These are phyloP conservation scores for Trametes pubescens DNA, from an alignment of 1,284 basidiomycete species.

Conservation along the genomic window DNA sequence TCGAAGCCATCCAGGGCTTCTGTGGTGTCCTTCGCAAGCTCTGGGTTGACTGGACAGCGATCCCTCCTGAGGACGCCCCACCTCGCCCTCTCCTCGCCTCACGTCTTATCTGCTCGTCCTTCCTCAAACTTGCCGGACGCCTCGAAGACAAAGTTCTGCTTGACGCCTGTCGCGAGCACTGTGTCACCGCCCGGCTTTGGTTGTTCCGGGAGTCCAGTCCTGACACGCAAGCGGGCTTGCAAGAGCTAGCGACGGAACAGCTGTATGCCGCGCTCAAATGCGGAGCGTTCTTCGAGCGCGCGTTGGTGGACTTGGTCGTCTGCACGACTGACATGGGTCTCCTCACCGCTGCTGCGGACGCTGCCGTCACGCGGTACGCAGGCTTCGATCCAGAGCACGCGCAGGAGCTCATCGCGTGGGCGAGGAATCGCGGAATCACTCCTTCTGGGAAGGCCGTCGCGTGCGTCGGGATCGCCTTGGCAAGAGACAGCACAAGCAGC, in stretches of 20 bases:
- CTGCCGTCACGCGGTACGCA: slow-evolving; percentile 18
- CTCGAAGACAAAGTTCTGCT: slow-evolving; percentile 49
- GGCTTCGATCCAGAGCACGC: slow-evolving; percentile 27
- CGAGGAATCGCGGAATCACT: slow-evolving; percentile 21
- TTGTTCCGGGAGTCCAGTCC: neutral
- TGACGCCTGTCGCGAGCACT: slow-evolving; percentile 39
- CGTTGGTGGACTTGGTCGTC: slow-evolving; percentile 28
- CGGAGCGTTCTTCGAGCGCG: slow-evolving; percentile 29
- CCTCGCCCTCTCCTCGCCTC: slow-evolving; percentile 39
- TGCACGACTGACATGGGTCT: slow-evolving; percentile 14
- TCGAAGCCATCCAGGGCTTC: slow-evolving; percentile 31
- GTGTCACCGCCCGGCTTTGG: slow-evolving; percentile 19
- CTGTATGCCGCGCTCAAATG: slow-evolving; percentile 28
- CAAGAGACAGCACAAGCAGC: slow-evolving; percentile 18
- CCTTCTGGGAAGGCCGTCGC: slow-evolving; percentile 17
- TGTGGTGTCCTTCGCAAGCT: slow-evolving; percentile 45
- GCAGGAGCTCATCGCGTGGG: slow-evolving; percentile 24
- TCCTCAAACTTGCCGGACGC: slow-evolving; percentile 54
- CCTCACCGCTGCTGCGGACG: slow-evolving; percentile 25
- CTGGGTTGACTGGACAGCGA: slow-evolving; percentile 51
- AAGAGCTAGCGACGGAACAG: slow-evolving; percentile 29
- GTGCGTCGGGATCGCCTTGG: slow-evolving; percentile 25
- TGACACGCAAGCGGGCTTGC: slow-evolving; percentile 6
- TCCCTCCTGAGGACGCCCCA: slow-evolving; percentile 29
- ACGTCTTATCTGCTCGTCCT: slow-evolving; percentile 51